These are phyloP conservation scores for Chytriomyces sp. DNA, from an alignment of 192 early-diverging fungal genomes.

Conservation along the genomic window DNA sequence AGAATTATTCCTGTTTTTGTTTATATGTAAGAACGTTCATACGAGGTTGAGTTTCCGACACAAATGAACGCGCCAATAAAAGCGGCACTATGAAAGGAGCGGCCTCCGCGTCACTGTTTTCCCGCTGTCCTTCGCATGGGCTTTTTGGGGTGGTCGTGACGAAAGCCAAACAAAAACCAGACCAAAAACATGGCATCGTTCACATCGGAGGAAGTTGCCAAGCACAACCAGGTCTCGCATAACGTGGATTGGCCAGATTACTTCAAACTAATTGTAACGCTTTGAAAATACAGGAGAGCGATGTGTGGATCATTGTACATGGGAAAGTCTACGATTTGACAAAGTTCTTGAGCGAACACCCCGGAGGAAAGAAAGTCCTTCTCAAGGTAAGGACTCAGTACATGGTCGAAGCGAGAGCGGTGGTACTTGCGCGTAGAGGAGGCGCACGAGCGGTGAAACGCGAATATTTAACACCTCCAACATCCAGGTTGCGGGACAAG, in stretches of 20 bases:
- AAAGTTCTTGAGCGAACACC: slow-evolving; percentile 38
- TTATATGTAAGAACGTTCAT: background rate
- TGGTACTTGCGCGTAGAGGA: too few relatives aligned
- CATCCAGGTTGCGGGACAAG: slow-evolving; percentile 73
- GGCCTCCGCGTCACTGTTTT: too few relatives aligned
- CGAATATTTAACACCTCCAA: background rate
- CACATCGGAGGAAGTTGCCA: slow-evolving; percentile 23
- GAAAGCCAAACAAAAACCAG: background rate
- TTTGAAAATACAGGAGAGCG: slow-evolving; percentile 19
- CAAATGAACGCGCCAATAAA: background rate
- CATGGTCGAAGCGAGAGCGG: too few relatives aligned
- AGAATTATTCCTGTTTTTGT: background rate
- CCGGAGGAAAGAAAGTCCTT: slow-evolving; percentile 59
- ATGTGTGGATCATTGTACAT: slow-evolving; percentile 34
- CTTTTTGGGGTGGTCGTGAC: too few relatives aligned
- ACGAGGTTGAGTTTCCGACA: too few relatives aligned
- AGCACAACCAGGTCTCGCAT: slow-evolving; percentile 38
- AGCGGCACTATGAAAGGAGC: too few relatives aligned
- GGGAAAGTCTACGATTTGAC: slow-evolving; percentile 30
- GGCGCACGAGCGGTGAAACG: background rate
- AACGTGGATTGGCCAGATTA: background rate
- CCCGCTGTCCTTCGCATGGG: too few relatives aligned
- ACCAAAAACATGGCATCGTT: slow-evolving; percentile 4
- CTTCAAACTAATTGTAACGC: background rate
- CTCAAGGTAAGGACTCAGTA: slow-evolving; percentile 39